Evolutionary conservation across 2,329 filamentous ascomycete genomes (phyloP).

Genomic region (Epichloe brachyelytri): DNA sequence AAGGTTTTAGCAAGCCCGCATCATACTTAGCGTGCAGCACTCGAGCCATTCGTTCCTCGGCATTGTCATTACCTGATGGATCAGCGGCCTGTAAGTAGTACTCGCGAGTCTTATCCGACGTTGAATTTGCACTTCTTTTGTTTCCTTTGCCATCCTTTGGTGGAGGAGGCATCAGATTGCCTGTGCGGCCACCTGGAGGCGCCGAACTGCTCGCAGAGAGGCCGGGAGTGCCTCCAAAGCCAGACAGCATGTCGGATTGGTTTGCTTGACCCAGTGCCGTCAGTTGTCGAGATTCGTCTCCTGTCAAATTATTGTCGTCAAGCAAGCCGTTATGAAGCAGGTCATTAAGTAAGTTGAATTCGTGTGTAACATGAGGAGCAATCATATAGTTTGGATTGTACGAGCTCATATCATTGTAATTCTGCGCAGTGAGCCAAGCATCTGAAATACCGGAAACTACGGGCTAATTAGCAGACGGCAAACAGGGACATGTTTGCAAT

Average conservation of each 20-base stretch:
- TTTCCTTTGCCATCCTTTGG: constrained; percentile 35
- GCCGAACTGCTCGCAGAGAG: constrained; percentile 12
- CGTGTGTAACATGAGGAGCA: constrained; percentile 79
- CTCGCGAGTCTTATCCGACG: constrained; percentile 68
- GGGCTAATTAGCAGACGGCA: constrained; percentile 5
- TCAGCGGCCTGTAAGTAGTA: constrained; percentile 97
- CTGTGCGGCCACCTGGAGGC: constrained; percentile 11
- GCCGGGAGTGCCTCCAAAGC: constrained; percentile 31
- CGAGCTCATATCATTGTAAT: constrained; percentile 87
- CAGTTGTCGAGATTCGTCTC: constrained; percentile 46
- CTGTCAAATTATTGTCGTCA: constrained; percentile 64
- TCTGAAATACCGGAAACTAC: constrained; percentile 67
- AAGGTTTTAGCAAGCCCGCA: constrained; percentile 84
- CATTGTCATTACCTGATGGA: constrained; percentile 70
- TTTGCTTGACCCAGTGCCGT: constrained; percentile 28
- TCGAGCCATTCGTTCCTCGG: constrained; percentile 91
- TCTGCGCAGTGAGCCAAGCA: constrained; percentile 69
- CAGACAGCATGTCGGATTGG: constrained; percentile 35
- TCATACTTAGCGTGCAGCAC: constrained; percentile 93
- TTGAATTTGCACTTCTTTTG: constrained; percentile 49
- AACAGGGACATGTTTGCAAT: neutral
- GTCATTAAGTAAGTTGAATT: constrained; percentile 94
- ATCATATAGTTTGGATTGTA: constrained; percentile 95
- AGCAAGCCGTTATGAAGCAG: constrained; percentile 86
- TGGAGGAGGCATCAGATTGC: constrained; percentile 35